Conservation (phyloP, 495 filamentous ascomycete species). For the Aspergillus avenaceus region DNA sequence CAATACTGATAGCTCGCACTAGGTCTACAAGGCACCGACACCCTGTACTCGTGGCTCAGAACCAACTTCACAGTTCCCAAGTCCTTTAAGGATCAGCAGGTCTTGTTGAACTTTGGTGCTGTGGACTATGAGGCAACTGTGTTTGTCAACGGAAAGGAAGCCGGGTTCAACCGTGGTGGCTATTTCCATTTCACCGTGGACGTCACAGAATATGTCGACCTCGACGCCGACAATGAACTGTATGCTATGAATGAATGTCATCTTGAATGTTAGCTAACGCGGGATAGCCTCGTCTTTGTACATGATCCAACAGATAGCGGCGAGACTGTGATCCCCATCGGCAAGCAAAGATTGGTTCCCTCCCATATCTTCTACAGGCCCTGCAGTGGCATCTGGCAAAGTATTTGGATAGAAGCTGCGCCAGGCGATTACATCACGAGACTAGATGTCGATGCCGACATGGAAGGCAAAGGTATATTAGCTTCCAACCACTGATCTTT, state of each 20-base stretch:
- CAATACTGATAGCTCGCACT: not conserved
- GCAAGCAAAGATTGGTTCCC: constrained; percentile 56
- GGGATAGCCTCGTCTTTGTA: constrained; percentile 53
- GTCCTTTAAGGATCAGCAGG: constrained; percentile 37
- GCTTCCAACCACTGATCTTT: not conserved
- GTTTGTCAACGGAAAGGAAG: constrained; percentile 55
- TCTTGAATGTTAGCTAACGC: constrained; percentile 2
- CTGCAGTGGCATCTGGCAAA: constrained; percentile 68
- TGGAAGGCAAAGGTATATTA: constrained; percentile 53
- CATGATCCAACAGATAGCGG: constrained; percentile 60
- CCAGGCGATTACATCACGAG: constrained; percentile 50
- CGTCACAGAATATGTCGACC: constrained; percentile 45
- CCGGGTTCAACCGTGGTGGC: constrained; percentile 54
- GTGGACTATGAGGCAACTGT: constrained; percentile 66
- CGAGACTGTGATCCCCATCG: constrained; percentile 54
- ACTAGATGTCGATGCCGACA: constrained; percentile 53
- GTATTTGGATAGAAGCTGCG: constrained; percentile 61
- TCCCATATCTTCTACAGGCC: constrained; percentile 68
- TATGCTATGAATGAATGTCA: constrained; percentile 23
- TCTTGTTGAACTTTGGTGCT: constrained; percentile 64
- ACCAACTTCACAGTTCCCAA: constrained; percentile 52
- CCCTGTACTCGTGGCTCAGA: constrained; percentile 57
- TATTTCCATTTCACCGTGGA: constrained; percentile 61
- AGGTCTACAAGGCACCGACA: constrained; percentile 47
- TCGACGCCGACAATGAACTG: constrained; percentile 48